Base-by-base conservation (phyloP, 2,329 filamentous ascomycete species). In the Xylaria sp. region DNA sequence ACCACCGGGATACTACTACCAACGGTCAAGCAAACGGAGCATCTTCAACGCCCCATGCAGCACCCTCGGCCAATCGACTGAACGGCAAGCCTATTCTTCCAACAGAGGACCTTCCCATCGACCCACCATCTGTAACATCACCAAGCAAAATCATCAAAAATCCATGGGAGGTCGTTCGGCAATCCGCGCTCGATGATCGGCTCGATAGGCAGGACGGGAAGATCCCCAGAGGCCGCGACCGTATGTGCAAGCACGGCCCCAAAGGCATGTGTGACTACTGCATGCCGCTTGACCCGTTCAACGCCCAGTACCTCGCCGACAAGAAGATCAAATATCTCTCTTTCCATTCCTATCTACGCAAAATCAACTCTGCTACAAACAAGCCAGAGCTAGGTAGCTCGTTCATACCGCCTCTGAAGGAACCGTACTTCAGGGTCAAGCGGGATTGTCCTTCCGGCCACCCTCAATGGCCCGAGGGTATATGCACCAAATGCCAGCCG, bases 201-300 rank as follows among this genome's bases (percentile, higher is more conserved):
- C 83, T 99, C 77, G 96, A 99, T 80, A 93, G 89, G 81, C 87
- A 90, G 72, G 91, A 96, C 84, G 96, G 96, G 72, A 99, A 79
- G 72, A 79, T 79, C 46, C 68, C 77, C 45, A 74, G 77, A 28
- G 70, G 75, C 20, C 75, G 74, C 52, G 76, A 78, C 55, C 76
- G 75, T 23, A 78, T 99, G 94, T 99, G 96, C 83, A 91, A 93
- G 70, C 96, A 99, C 79, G 95, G 95, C 1, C 90, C 92, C 60
- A 98, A 97, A 81, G 96, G 96, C 79, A 99, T 99, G 96, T 99
- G 96, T 81, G 96, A 99, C 81, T 97, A 97, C 81, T 99, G 96
- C 83, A 97, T 97, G 89, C 97, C 97, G 0, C 83, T 98, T 59
- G 96, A 99, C 77, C 96, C 96, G 0, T 99, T 97, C 80, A 91